Evolutionary conservation across 2,329 filamentous ascomycete species (phyloP).

Genomic region (Herpotrichia juniperi): DNA sequence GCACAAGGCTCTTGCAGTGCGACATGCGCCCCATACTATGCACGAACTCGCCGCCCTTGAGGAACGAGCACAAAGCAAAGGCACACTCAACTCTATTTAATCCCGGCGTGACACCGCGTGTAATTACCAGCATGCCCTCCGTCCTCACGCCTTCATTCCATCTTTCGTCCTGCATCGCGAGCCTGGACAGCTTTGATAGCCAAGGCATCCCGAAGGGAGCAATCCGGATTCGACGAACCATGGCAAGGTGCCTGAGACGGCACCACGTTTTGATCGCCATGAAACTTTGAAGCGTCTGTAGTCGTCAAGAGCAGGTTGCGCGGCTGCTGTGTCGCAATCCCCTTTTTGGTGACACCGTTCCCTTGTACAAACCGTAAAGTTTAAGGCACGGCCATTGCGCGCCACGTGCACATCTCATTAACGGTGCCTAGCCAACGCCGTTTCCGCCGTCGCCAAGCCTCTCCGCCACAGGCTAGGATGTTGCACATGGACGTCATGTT

Average conservation of each 20-base stretch:
- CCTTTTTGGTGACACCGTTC: slow-evolving; percentile 1
- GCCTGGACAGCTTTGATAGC: too few relatives aligned
- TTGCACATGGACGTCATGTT: not conserved
- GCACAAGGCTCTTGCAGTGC: slow-evolving; percentile 10
- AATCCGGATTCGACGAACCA: too few relatives aligned
- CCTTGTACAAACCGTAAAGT: not conserved
- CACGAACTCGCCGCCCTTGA: slow-evolving; percentile 10
- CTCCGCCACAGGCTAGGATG: not conserved
- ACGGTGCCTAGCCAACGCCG: not conserved
- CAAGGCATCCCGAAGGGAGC: too few relatives aligned
- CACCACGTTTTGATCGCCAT: too few relatives aligned
- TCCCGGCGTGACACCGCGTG: not conserved
- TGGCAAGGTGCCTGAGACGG: too few relatives aligned
- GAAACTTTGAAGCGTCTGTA: not conserved
- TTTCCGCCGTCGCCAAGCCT: not conserved
- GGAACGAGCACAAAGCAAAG: slow-evolving; percentile 2
- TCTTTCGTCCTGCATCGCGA: not conserved
- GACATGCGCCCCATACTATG: slow-evolving; percentile 5
- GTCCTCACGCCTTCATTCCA: not conserved
- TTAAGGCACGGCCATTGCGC: not conserved
- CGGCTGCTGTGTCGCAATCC: not conserved
- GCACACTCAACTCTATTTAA: not conserved
- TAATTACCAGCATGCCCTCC: not conserved
- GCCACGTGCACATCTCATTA: not conserved
- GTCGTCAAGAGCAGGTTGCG: not conserved